Conservation (phyloP, 2,329 filamentous ascomycete species). For the Leptographium galeiforme region DNA sequence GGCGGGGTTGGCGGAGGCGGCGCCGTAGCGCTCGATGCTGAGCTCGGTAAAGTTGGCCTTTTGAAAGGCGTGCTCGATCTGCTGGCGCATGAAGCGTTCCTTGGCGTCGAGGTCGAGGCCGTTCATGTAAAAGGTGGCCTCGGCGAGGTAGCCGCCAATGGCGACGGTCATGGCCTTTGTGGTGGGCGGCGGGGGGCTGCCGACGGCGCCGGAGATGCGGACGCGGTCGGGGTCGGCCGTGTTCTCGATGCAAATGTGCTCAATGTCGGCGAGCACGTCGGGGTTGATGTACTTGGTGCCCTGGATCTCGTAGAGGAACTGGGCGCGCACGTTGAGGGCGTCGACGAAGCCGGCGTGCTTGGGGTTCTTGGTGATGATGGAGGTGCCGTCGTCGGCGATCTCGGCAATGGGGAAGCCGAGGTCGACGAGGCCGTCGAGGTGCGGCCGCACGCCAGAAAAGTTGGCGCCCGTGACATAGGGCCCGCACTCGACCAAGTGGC, state of each 20-base stretch:
- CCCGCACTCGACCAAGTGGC: constrained; percentile 39
- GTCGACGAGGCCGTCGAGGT: constrained; percentile 15
- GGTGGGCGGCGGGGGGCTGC: constrained; percentile 31
- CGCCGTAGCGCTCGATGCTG: constrained; percentile 18
- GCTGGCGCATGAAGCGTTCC: constrained; percentile 15
- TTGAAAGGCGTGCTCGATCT: constrained; percentile 16
- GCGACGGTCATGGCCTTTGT: constrained; percentile 22
- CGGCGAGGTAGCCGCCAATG: constrained; percentile 16
- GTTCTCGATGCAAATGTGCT: constrained; percentile 21
- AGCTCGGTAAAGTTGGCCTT: constrained; percentile 15
- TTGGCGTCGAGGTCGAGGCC: constrained; percentile 15
- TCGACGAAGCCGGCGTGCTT: constrained; percentile 3
- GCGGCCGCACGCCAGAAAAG: constrained; percentile 35
- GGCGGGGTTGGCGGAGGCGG: constrained; percentile 11
- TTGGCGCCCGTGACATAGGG: constrained; percentile 41
- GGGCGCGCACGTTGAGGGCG: neutral
- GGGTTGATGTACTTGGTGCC: constrained; percentile 31
- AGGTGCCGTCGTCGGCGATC: constrained; percentile 18
- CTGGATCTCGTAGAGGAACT: constrained; percentile 12
- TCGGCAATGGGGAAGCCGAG: constrained; percentile 25
- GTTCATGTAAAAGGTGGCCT: constrained; percentile 14
- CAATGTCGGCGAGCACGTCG: constrained; percentile 30
- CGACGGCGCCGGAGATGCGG: constrained; percentile 25
- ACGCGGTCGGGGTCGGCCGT: constrained; percentile 22
- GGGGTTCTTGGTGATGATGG: constrained; percentile 22